Evolutionary conservation across 2,329 filamentous ascomycete species (phyloP), one percentile per base, ranked within the genome.

Genomic region (Fusarium ramigenum): DNA sequence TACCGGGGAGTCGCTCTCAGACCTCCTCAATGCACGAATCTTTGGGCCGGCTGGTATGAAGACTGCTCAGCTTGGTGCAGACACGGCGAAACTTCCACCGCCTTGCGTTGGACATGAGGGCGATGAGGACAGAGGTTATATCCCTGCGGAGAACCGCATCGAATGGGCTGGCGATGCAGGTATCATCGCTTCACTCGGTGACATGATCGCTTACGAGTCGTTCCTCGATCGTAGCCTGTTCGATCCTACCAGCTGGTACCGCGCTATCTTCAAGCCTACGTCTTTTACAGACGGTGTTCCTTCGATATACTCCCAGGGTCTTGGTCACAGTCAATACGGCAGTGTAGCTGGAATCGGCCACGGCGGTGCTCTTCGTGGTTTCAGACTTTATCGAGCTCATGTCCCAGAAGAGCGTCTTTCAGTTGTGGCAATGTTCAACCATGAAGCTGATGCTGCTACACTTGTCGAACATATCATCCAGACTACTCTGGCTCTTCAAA

Each of bases 81-180:
- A 72, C 25, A 70, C 69, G 14, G 66, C 69, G 15, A 47, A 70
- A 30, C 34, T 60, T 7, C 70, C 70, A 16, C 28, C 46, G 4
- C 70, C 70, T 16, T 61, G 60, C 15, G 65, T 73, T 23, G 70
- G 70, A 1, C 73, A 72, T 6, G 70, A 72, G 18, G 69, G 70
- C 3, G 69, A 72, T 21, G 69, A 73, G 37, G 40, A 58, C 2
- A 39, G 47, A 36, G 70, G 70, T 4, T 72, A 70, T 7, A 49
- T 65, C 7, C 69, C 70, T 7, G 70, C 70, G 1, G 54, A 70
- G 8, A 72, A 72, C 34, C 60, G 60, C 2, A 73, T 72, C 5
- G 69, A 72, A 18, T 72, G 70, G 70, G 64, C 59, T 7, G 70
- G 70, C 4, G 70, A 72, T 9, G 70, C 70, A 14, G 70, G 70